Conservation (phyloP, 169 alveolate genomes). For the Perkinsus olseni region DNA sequence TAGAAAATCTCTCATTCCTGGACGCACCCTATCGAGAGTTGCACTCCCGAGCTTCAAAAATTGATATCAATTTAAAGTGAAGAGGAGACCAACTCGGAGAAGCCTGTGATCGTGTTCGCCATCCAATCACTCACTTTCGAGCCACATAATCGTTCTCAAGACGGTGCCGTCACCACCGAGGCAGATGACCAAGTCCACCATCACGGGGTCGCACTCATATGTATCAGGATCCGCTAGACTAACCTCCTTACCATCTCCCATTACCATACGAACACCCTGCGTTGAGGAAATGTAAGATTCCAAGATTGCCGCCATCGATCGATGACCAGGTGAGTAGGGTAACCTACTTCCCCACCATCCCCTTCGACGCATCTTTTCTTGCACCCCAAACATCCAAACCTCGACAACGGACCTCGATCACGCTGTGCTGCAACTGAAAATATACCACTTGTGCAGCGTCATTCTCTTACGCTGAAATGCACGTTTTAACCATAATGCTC, state of each 20-base stretch:
- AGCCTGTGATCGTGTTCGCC: too few species aligned
- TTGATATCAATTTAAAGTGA: too few species aligned
- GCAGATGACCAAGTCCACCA: conserved; percentile 48
- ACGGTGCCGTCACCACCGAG: conserved; percentile 79
- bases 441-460: neutral
- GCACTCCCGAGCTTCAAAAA: too few species aligned
- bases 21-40: too few species aligned
- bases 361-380: neutral
- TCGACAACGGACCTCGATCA: neutral
- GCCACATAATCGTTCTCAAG: conserved; percentile 23
- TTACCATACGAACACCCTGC: neutral
- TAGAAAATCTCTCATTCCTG: too few species aligned
- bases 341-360: neutral
- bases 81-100: too few species aligned
- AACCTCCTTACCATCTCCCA: neutral
- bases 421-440: neutral
- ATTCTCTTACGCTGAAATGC: too few species aligned
- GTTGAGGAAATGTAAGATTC: neutral
- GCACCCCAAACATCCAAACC: neutral
- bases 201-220: neutral
- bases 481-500: too few species aligned
- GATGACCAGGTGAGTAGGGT: too few species aligned
- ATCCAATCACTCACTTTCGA: neutral
- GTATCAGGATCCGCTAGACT: neutral
- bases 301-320: too few species aligned